Evolutionary conservation across 2,329 filamentous ascomycete species (phyloP), one percentile per base, ranked within the genome.

Genomic region (Seiridium cupressi): DNA sequence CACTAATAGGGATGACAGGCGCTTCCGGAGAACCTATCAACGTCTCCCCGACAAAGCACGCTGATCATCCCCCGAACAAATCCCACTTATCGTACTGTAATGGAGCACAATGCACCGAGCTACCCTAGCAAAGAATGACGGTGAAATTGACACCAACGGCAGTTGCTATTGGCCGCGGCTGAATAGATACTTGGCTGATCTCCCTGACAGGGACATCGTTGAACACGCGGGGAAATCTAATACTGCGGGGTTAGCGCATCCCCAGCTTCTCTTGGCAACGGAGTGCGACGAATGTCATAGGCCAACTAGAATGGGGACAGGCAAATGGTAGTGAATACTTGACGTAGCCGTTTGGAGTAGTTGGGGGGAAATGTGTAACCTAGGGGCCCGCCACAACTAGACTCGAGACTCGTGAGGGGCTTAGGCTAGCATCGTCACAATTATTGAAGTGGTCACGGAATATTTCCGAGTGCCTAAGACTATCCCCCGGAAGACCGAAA

Each of bases 161-260:
- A 36, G n/a, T 26, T 34, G 36, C 38, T 26, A 58, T 58, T 58
- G 55, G 55, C 26, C 11, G 35, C 44, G 55, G 44, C 7, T 58
- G 44, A 49, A 58, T 49, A 9, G 18, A 40, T 13, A 57, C n/a
- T 26, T 26, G 26, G 31, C 26, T 5, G n/a, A 46, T 48, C n/a
- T 31, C 11, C 26, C 32, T 11, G 18, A 38, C 11, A 10, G 6
- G 51, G 8, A 31, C 51, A 13, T 26, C 9, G 53, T 58, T 34
- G 26, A 53, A 10, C 36, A 31, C 54, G 57, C 57, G 57, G 57
- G 57, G 48, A 36, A 59, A 13, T 18, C 18, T 32, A 11, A 35
- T 11, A 9, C 13, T 57, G 57, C 57, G 57, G 57, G 57, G 57
- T 59, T 51, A 44, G 57, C 40, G 44, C 10, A n/a, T 38, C 18